Base-by-base conservation (phyloP, 2,329 filamentous ascomycete genomes). In the Camptophora hylomeconis region DNA sequence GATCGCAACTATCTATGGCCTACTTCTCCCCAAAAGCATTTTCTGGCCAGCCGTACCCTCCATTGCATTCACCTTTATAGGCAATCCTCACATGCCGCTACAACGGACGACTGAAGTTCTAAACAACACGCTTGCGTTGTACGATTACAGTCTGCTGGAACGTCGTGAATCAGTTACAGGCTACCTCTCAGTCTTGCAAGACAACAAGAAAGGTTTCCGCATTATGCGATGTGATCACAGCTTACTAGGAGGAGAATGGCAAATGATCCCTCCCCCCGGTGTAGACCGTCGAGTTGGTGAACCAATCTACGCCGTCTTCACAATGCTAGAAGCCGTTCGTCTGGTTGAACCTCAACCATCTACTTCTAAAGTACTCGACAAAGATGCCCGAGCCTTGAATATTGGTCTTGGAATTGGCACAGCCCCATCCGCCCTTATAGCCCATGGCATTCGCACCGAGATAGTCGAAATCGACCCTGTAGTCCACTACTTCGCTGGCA, bases 241-340 rank as follows among this genome's bases (percentile, higher is more conserved):
- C 46, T 65, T 98, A 17, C 67, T 98, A 2, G 89, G 89, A 21
- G 89, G 89, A 19, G 80, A 94, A 54, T 98, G 87, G 87, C 63
- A 63, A 21, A 42, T 60, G 56, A 41, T 48, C 12, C 39, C 54
- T 45, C 53, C 75, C 50, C 35, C 63, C 56, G 28, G 58, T 48
- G 68, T 65, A 2, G 50, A 52, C 2, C 57, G 63, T 43, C 52
- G 67, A 24, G 59, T 83, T 11, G 70, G 72, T 7, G 89, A 98
- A 54, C 83, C 87, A 1, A 82, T 98, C 32, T 98, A 95, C 50
- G 78, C 82, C 7, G 79, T 95, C n/a, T 98, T 98, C 51, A 77
- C 82, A 15, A 92, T 93, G 67, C 70, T 98, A 1, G 89, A 98
- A 53, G 83, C 87, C 3, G 78, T 95, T 5, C 72, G 89, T 13